phyloP scores from a whole-genome alignment of 2,329 filamentous ascomycete species.

The Sclerotiophoma versabilis region DNA sequence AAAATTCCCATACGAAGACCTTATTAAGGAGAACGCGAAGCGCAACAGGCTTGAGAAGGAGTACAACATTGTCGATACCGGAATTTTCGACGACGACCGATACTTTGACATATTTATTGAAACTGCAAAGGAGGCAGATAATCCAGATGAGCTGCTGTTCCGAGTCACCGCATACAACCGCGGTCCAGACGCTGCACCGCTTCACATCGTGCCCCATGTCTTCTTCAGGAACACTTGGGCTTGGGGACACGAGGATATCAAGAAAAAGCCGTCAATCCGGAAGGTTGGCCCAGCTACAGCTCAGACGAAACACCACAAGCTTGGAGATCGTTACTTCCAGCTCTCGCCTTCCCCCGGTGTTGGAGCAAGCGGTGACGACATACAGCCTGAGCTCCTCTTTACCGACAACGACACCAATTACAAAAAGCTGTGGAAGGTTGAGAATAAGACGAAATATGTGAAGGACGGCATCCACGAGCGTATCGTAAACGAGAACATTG shows the following conservation, averaged over 20 bases:
- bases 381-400: conserved; percentile 85
- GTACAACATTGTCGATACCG: conserved; percentile 91
- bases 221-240: conserved; percentile 99
- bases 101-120: conserved; percentile 99
- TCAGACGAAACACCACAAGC: conserved; percentile 77
- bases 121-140: conserved; percentile 90
- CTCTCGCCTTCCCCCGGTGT: conserved; percentile 90
- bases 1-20: conserved; percentile 88
- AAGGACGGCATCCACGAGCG: conserved; percentile 94
- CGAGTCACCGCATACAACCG: conserved; percentile 96
- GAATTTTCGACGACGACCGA: conserved; percentile 82
- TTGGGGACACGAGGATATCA: conserved; percentile 80
- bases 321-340: conserved; percentile 84
- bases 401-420: conserved; percentile 97
- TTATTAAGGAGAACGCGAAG: conserved; percentile 82
- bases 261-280: conserved; percentile 81
- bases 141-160: conserved; percentile 90
- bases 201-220: conserved; percentile 93
- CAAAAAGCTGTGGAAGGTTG: conserved; percentile 73
- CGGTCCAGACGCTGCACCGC: conserved; percentile 84
- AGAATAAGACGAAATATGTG: conserved; percentile 82
- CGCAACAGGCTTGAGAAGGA: conserved; percentile 80
- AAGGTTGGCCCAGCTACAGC: conserved; percentile 71
- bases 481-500: conserved; percentile 82
- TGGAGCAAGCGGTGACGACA: conserved; percentile 78